Conservation (phyloP, 805 yeast genomes). For the Cyberlindnera lachancei region DNA sequence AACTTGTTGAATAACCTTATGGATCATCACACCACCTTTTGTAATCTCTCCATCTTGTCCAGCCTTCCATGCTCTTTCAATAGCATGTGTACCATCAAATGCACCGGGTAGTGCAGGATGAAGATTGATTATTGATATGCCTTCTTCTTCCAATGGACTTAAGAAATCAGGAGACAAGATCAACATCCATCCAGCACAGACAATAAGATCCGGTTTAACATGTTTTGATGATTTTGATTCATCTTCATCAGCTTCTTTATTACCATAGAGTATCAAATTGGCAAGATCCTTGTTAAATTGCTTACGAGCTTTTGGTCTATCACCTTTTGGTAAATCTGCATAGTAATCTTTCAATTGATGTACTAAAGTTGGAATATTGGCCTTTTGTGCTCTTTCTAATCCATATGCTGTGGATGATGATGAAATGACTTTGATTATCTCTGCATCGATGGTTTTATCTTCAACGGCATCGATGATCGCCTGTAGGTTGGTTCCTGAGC, state of each 20-base stretch:
- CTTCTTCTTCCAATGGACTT: constrained; percentile 48
- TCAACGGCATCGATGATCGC: constrained; percentile 76
- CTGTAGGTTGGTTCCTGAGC: constrained; percentile 92
- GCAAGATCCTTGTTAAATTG: constrained; percentile 77
- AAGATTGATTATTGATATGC: constrained; percentile 77
- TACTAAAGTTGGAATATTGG: constrained; percentile 59
- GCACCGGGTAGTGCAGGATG: constrained; percentile 98
- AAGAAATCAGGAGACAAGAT: constrained; percentile 77
- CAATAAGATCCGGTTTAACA: constrained; percentile 71
- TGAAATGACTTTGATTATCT: constrained; percentile 73
- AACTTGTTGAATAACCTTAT: constrained; percentile 91
- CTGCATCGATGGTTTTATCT: constrained; percentile 30
- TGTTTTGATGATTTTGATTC: constrained; percentile 21
- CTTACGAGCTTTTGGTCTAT: constrained; percentile 55
- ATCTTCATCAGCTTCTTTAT: constrained; percentile 26
- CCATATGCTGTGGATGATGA: constrained; percentile 87
- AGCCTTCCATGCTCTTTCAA: constrained; percentile 92
- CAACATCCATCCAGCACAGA: constrained; percentile 99
- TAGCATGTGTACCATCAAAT: constrained; percentile 95
- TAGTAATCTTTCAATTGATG: constrained; percentile 73
- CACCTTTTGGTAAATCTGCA: constrained; percentile 64
- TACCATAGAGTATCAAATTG: constrained; percentile 47
- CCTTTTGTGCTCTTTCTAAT: constrained; percentile 64
- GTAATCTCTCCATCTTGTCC: constrained; percentile 76
- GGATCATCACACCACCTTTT: constrained; percentile 93